Percentiles rank a stretch among this genome's conserved stretches.
Conservation (phyloP, 2,329 filamentous ascomycete genomes). For the Beauveria caledonica region DNA sequence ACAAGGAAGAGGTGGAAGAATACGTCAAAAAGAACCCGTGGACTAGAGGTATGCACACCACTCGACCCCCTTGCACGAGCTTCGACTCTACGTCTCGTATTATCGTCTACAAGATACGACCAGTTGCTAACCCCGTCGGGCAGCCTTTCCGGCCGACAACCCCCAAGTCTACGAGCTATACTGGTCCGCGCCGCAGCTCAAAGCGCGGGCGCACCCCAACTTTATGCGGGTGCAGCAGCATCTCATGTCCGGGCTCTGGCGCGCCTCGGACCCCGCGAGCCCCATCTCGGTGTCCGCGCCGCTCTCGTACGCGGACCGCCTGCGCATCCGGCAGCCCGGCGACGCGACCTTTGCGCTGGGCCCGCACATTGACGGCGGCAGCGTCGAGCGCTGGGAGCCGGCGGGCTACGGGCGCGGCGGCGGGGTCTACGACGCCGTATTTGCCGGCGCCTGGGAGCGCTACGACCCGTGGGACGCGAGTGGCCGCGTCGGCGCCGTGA, state of each 20-base stretch:
- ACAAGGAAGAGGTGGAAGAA: conserved; percentile 55
- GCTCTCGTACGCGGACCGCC: conserved; percentile 60
- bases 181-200: conserved; percentile 62
- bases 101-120: background rate
- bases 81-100: background rate
- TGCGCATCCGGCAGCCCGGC: conserved; percentile 64
- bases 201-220: conserved; percentile 58
- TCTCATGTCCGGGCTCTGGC: conserved; percentile 56
- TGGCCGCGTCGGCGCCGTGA: conserved; percentile 57
- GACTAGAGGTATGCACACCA: conserved; percentile 37
- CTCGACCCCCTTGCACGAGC: too few species aligned
- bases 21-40: conserved; percentile 58
- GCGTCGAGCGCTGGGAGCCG: conserved; percentile 66
- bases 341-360: conserved; percentile 64
- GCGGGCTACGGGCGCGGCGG: conserved; percentile 56
- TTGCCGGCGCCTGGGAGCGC: conserved; percentile 67
- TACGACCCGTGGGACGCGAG: conserved; percentile 78
- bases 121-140: background rate
- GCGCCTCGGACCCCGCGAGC: conserved; percentile 37
- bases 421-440: conserved; percentile 62
- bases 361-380: conserved; percentile 66
- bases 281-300: conserved; percentile 46
- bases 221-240: conserved; percentile 52
- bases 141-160: conserved; percentile 57
- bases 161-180: conserved; percentile 70